Conservation (phyloP, 2,329 filamentous ascomycete species). For the Thyridium curvatum region DNA sequence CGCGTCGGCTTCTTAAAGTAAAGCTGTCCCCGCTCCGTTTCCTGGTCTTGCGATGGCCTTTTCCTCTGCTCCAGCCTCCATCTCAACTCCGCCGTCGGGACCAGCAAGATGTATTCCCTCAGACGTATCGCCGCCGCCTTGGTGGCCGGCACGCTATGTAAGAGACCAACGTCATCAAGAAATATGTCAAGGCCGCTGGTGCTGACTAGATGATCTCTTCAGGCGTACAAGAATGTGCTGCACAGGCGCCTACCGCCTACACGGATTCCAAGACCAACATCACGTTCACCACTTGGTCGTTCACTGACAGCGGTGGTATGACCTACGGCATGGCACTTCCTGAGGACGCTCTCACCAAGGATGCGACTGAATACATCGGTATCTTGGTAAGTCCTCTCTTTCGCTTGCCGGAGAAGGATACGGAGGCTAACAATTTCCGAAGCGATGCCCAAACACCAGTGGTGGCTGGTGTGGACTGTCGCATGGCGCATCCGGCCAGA, state of each 20-base stretch:
- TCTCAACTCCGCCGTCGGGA: not conserved
- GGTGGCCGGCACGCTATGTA: conserved; percentile 5
- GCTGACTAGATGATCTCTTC: too few relatives aligned
- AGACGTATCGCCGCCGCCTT: conserved; percentile 5
- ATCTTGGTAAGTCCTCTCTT: conserved; percentile 36
- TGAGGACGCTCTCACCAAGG: conserved; percentile 34
- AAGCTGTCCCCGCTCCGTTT: not conserved
- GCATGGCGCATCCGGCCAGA: conserved; percentile 39
- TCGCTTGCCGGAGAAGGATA: conserved; percentile 1
- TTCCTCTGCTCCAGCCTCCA: not conserved
- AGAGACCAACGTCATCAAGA: not conserved
- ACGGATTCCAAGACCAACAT: conserved; percentile 8
- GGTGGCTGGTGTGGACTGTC: conserved; percentile 54
- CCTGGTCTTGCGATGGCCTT: not conserved
- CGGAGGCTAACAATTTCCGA: conserved; percentile 5
- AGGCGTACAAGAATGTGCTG: conserved; percentile 3
- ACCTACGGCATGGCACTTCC: conserved; percentile 45
- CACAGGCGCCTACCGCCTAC: conserved; percentile 5
- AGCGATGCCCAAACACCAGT: conserved; percentile 39
- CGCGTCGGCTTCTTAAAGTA: not conserved
- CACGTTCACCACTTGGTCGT: conserved; percentile 9
- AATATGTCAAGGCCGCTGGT: not conserved
- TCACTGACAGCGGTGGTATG: not conserved
- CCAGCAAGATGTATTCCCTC: conserved; percentile 2
- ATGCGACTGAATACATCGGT: conserved; percentile 53